phyloP scores from a whole-genome alignment of 768 basidiomycete species.

The Cystofilobasidium capitatum region DNA sequence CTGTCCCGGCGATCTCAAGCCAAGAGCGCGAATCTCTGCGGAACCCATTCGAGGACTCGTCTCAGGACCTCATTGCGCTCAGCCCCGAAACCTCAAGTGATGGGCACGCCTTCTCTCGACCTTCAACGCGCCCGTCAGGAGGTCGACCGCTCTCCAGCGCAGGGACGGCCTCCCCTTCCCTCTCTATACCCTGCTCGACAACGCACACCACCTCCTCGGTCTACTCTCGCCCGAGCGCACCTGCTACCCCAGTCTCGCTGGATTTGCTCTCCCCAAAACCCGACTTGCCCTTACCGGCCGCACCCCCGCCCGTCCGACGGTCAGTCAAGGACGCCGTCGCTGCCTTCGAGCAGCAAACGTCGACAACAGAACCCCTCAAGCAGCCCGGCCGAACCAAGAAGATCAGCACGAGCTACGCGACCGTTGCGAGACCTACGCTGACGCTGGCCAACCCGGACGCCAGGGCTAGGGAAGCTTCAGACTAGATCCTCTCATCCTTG shows the following conservation, averaged over 20 bases:
- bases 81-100: neutral
- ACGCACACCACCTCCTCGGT: neutral
- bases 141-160: neutral
- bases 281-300: neutral
- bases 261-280: neutral
- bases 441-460: slow-evolving; percentile 24
- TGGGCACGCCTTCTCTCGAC: neutral
- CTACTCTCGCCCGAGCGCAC: neutral
- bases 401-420: slow-evolving; percentile 8
- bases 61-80: slow-evolving; percentile 17
- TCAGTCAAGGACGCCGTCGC: slow-evolving; percentile 21
- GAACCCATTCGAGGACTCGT: slow-evolving; percentile 5
- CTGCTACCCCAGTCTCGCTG: neutral
- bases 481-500: neutral
- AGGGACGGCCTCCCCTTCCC: neutral
- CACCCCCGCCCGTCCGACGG: neutral
- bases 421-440: slow-evolving; percentile 14
- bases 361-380: neutral
- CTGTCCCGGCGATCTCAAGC: neutral
- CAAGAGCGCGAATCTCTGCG: neutral
- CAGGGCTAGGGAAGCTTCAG: neutral
- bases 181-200: neutral
- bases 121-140: neutral
- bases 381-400: neutral
- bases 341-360: slow-evolving; percentile 16